A percentile compares a stretch with the other conserved stretches of the same genome.
Evolutionary conservation across 352 stramenopile species (phyloP).

Genomic region (Pythium folliculosum): DNA sequence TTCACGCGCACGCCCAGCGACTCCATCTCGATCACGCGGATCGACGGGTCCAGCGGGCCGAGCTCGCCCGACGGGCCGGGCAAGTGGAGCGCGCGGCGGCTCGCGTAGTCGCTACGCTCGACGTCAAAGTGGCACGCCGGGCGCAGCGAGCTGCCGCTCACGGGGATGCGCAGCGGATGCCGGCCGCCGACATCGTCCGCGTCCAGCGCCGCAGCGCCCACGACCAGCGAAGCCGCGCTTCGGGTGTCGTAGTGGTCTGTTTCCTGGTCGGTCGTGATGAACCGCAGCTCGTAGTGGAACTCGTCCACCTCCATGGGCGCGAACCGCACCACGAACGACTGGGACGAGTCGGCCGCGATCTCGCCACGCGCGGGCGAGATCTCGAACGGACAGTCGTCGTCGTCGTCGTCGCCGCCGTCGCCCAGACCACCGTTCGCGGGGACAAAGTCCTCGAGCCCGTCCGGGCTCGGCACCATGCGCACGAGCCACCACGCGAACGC

Average conservation of each 20-base stretch:
- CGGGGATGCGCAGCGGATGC: conserved; percentile 41
- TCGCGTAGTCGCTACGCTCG: conserved; percentile 86
- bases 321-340: conserved; percentile 89
- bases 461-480: conserved; percentile 17
- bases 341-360: conserved; percentile 54
- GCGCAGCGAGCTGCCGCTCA: conserved; percentile 77
- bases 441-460: conserved; percentile 11
- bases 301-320: conserved; percentile 91
- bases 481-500: conserved; percentile 63
- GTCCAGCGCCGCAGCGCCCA: not conserved
- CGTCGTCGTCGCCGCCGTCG: conserved; percentile 15
- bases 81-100: conserved; percentile 62
- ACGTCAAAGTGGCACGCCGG: conserved; percentile 94
- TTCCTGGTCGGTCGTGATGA: conserved; percentile 29
- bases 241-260: not conserved
- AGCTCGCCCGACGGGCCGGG: conserved; percentile 82
- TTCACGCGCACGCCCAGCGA: conserved; percentile 89
- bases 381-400: conserved; percentile 85
- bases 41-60: conserved; percentile 78
- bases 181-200: not conserved
- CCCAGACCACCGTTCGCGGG: conserved; percentile 6
- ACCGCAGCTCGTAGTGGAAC: conserved; percentile 68
- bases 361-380: conserved; percentile 66
- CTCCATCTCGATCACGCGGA: conserved; percentile 93
- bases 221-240: not conserved